Evolutionary conservation across 106 monocot genomes (phyloP).

Genomic region (Xerophyta viscosa): DNA sequence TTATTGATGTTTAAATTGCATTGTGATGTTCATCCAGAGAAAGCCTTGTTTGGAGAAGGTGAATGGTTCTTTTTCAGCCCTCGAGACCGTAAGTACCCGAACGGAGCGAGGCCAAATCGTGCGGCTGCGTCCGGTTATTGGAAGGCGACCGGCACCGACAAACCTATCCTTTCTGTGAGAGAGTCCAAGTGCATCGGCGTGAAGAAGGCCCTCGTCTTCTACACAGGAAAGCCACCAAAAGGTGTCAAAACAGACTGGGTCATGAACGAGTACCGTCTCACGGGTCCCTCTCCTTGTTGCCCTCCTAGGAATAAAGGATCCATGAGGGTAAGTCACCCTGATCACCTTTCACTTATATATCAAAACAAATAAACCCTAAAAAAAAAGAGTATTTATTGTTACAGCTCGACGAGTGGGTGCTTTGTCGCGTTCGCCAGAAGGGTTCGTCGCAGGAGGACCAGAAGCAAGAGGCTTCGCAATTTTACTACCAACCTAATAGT

Average conservation of each 20-base stretch:
- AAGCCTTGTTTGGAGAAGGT: slow-evolving; percentile 36
- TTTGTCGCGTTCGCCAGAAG: slow-evolving; percentile 31
- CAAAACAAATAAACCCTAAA: too few species aligned
- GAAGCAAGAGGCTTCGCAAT: not conserved
- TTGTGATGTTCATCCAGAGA: slow-evolving; percentile 15
- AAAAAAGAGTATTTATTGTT: not conserved
- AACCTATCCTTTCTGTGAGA: slow-evolving; percentile 26
- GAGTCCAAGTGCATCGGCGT: slow-evolving; percentile 29
- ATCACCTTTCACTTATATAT: too few species aligned
- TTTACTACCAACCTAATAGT: not conserved
- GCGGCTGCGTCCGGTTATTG: too few species aligned
- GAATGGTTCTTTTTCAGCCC: slow-evolving; percentile 51
- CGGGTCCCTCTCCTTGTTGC: not conserved
- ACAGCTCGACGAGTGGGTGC: slow-evolving; percentile 43
- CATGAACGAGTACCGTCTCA: slow-evolving; percentile 68
- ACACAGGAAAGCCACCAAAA: slow-evolving; percentile 31
- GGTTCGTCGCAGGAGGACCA: slow-evolving; percentile 1
- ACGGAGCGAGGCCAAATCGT: slow-evolving; percentile 29
- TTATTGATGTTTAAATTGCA: too few species aligned
- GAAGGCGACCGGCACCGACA: slow-evolving; percentile 40
- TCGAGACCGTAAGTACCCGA: slow-evolving; percentile 35
- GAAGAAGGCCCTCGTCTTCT: slow-evolving; percentile 44
- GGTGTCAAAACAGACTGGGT: slow-evolving; percentile 56
- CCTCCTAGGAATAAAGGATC: slow-evolving; percentile 12
- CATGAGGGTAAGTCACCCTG: slow-evolving; percentile 20